These are phyloP conservation scores for Rubroshorea leprosula DNA, from an alignment of 345 rosid genomes.

Conservation along the genomic window DNA sequence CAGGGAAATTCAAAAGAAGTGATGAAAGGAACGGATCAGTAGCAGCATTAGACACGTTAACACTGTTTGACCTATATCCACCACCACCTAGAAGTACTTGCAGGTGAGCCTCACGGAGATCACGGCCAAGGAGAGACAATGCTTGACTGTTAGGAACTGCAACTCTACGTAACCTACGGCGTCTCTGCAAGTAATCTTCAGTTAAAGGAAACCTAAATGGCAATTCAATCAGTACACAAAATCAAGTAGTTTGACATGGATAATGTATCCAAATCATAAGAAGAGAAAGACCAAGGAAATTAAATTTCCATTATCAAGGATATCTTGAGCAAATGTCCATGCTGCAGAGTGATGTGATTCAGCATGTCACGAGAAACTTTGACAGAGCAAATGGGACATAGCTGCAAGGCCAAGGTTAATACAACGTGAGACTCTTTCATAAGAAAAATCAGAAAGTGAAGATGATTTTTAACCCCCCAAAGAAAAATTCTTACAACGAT, in stretches of 20 bases:
- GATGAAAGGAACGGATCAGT: constrained; percentile 57
- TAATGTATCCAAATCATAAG: not conserved
- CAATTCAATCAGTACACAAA: constrained; percentile 9
- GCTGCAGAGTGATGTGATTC: constrained; percentile 48
- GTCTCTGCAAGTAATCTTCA: constrained; percentile 56
- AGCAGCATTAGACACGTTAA: constrained; percentile 36
- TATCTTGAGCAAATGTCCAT: constrained; percentile 55
- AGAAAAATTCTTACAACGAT: no score
- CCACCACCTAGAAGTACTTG: constrained; percentile 56
- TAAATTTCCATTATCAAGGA: constrained; percentile 30
- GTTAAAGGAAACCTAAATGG: constrained; percentile 28
- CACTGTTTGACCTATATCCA: constrained; percentile 42
- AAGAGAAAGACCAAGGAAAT: not conserved
- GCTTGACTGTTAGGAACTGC: constrained; percentile 57
- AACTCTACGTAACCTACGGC: constrained; percentile 48
- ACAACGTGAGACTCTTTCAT: constrained; percentile 16
- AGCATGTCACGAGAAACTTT: constrained; percentile 49
- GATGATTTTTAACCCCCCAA: no score
- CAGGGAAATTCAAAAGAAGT: constrained; percentile 41
- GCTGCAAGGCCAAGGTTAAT: constrained; percentile 32
- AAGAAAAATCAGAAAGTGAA: no score
- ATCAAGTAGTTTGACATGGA: not conserved
- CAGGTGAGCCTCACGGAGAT: constrained; percentile 58
- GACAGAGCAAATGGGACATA: constrained; percentile 51
- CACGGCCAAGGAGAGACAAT: constrained; percentile 50